Evolutionary conservation across 1,284 basidiomycete genomes (phyloP).

Genomic region (Cystobasidiaceae sp.): DNA sequence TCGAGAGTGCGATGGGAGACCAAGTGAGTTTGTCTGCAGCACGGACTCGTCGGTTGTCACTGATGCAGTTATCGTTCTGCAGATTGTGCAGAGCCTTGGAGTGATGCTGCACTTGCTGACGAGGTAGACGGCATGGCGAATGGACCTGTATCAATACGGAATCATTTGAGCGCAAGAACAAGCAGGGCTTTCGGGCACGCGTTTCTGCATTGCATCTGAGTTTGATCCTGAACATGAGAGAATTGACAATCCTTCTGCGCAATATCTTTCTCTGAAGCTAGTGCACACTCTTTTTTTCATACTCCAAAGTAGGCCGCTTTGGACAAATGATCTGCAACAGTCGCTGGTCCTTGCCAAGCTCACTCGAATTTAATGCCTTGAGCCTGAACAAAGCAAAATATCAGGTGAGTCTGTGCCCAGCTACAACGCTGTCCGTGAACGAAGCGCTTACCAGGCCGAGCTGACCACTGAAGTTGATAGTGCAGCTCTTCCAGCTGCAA

Average conservation of each 20-base stretch:
- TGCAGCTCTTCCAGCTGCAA: constrained; percentile 63
- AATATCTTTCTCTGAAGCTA: too few relatives aligned
- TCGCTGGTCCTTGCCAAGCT: not conserved
- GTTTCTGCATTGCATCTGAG: too few relatives aligned
- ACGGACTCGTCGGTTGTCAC: too few relatives aligned
- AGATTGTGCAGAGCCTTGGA: constrained; percentile 33
- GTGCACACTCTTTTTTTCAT: too few relatives aligned
- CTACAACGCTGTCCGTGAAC: not conserved
- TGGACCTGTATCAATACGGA: constrained; percentile 12
- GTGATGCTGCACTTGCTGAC: constrained; percentile 35
- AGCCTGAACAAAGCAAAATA: not conserved
- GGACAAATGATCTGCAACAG: not conserved
- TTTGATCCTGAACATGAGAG: too few relatives aligned
- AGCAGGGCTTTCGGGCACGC: not conserved
- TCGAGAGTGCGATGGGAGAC: constrained; percentile 93
- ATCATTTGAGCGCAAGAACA: not conserved
- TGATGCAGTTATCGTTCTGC: not conserved
- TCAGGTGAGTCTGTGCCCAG: not conserved
- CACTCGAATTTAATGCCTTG: constrained; percentile 32
- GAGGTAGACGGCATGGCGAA: not conserved
- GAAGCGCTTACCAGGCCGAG: constrained; percentile 68
- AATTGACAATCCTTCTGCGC: too few relatives aligned
- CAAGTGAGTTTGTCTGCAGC: constrained; percentile 58
- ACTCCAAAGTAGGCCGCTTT: too few relatives aligned
- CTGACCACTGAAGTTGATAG: constrained; percentile 84